These are phyloP conservation scores for Perkinsus olseni DNA, from an alignment of 169 alveolate genomes.

Conservation along the genomic window DNA sequence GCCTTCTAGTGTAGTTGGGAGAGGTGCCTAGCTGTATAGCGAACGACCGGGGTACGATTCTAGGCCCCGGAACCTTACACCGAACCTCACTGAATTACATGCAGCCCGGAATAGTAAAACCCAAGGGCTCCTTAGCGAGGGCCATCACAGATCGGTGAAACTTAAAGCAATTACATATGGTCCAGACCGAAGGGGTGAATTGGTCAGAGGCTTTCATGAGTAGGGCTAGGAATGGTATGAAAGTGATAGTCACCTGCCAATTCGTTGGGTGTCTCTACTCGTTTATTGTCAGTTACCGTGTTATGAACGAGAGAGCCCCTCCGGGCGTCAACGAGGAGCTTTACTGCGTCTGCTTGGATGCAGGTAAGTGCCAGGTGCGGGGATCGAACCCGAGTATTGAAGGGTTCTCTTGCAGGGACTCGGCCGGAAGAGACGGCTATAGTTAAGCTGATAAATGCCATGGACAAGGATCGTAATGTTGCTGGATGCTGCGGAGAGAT, in stretches of 20 bases:
- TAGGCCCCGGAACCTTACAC: no score
- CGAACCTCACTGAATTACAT: no score
- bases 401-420: not conserved
- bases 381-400: no score
- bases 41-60: not conserved
- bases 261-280: not conserved
- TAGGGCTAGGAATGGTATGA: not conserved
- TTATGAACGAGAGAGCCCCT: not conserved
- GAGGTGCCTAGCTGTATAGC: not conserved
- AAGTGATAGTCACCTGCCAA: not conserved
- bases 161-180: no score
- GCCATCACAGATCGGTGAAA: no score
- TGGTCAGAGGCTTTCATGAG: no score
- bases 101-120: no score
- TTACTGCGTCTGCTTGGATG: not conserved
- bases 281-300: not conserved
- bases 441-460: not conserved
- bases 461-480: slow-evolving; percentile 9
- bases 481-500: slow-evolving; percentile 36
- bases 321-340: not conserved
- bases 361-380: not conserved
- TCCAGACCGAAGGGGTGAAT: no score
- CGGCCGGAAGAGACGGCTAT: not conserved
- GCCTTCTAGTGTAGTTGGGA: not conserved
- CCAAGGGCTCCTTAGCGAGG: no score